phyloP scores from a whole-genome alignment of 129 eudicot species.

The Flaveria brownii region DNA sequence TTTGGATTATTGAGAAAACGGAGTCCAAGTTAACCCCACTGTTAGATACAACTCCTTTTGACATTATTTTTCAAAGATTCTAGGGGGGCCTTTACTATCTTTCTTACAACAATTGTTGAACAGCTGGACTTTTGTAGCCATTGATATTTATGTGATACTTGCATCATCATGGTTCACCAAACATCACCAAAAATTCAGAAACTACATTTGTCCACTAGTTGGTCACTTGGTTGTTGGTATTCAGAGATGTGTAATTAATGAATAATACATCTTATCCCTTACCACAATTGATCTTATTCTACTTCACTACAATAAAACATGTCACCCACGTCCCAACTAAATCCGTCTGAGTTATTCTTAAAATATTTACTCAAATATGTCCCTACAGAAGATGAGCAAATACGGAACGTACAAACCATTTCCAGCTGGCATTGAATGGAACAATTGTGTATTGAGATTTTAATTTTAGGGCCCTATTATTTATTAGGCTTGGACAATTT shows the following conservation, averaged over 20 bases:
- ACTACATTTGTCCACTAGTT: conserved; percentile 25
- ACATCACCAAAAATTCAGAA: conserved; percentile 35
- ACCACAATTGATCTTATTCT: conserved; percentile 14
- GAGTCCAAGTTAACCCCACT: conserved; percentile 2
- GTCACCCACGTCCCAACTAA: conserved; percentile 16
- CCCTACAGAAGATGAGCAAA: conserved; percentile 16
- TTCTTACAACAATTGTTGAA: conserved; percentile 35
- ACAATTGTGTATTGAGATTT: conserved; percentile 16
- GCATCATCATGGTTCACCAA: conserved; percentile 39
- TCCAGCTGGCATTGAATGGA: conserved; percentile 19
- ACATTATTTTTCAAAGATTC: conserved; percentile 28
- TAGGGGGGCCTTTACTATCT: conserved; percentile 34
- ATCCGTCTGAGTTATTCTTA: conserved; percentile 17
- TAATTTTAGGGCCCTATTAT: neutral
- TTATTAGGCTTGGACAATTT: neutral
- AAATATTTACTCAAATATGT: conserved; percentile 13
- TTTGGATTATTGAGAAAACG: conserved; percentile 18
- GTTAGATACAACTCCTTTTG: conserved; percentile 21
- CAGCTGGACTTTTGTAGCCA: conserved; percentile 44
- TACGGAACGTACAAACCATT: conserved; percentile 16
- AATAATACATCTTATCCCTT: conserved; percentile 18
- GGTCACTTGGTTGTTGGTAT: conserved; percentile 31
- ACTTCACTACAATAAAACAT: conserved; percentile 15
- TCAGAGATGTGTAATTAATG: conserved; percentile 21
- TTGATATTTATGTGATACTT: conserved; percentile 29